Percentiles rank a stretch among this genome's conserved stretches.
These are phyloP conservation scores for Tylopilus plumbeoviolaceoides DNA, from an alignment of 768 basidiomycete genomes.

Conservation along the genomic window DNA sequence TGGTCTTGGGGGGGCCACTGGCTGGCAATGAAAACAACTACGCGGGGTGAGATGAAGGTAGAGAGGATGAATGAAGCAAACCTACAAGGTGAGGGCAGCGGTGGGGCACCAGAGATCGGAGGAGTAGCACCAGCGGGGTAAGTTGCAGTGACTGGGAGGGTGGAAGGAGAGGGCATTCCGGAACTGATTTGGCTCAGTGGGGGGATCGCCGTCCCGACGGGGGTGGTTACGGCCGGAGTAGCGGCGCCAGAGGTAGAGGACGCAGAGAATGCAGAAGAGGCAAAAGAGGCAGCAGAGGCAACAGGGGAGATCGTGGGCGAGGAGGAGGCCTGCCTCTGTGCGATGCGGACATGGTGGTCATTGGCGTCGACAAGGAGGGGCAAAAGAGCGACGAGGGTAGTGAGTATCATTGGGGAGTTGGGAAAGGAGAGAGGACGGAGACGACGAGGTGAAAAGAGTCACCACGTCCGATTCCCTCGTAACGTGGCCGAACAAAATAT, in stretches of 20 bases:
- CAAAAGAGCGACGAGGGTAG: constrained; percentile 43
- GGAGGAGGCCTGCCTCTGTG: constrained; percentile 34
- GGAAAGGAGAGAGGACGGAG: background rate
- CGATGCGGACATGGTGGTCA: constrained; percentile 35
- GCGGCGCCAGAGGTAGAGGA: constrained; percentile 16
- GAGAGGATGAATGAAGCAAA: background rate
- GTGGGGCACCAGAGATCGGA: constrained; percentile 61
- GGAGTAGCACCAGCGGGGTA: constrained; percentile 57
- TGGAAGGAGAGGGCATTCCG: constrained; percentile 56
- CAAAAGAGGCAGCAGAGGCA: constrained; percentile 7
- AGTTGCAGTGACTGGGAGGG: constrained; percentile 48
- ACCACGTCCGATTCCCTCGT: too few species aligned
- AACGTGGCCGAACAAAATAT: too few species aligned
- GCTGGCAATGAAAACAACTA: constrained; percentile 43
- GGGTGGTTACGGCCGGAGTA: constrained; percentile 14
- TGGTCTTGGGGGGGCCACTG: constrained; percentile 65
- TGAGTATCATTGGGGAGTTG: constrained; percentile 39
- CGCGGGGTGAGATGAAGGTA: background rate
- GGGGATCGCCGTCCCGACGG: constrained; percentile 47
- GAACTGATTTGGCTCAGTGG: constrained; percentile 55
- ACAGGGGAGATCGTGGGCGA: background rate
- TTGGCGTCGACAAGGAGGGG: constrained; percentile 39
- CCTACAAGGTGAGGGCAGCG: constrained; percentile 62
- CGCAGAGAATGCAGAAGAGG: background rate
- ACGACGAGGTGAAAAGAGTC: background rate